Percentiles rank a stretch among this genome's conserved stretches.
Conservation (phyloP, 2,329 filamentous ascomycete genomes). For the Trichoderma simmonsii region DNA sequence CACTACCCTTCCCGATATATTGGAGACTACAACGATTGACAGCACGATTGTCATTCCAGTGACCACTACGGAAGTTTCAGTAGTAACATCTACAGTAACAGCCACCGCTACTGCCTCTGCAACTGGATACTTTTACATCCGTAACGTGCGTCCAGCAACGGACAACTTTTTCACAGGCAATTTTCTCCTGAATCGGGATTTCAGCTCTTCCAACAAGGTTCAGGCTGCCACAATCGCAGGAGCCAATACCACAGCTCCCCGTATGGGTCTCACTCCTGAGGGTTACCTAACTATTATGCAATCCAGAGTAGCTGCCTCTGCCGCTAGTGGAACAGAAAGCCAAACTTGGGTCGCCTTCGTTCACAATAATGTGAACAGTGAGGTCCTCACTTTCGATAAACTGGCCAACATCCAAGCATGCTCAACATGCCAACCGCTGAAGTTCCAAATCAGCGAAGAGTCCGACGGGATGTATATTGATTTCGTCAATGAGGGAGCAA, state of each 20-base stretch:
- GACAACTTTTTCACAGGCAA: constrained; percentile 1
- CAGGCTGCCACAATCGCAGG: not conserved
- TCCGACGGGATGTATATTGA: not conserved
- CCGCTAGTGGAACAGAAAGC: not conserved
- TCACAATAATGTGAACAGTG: not conserved
- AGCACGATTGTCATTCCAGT: not conserved
- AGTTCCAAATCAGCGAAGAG: not conserved
- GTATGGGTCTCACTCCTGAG: constrained; percentile 1
- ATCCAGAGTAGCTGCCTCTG: not conserved
- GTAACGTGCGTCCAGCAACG: not conserved
- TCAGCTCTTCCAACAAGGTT: not conserved
- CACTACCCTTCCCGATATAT: not conserved
- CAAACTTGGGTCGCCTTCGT: not conserved
- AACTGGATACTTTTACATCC: not conserved
- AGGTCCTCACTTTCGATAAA: not conserved
- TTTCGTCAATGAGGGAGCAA: not conserved
- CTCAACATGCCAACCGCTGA: not conserved
- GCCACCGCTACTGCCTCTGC: not conserved
- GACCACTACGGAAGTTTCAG: not conserved
- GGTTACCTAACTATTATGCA: not conserved
- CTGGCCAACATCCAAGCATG: not conserved
- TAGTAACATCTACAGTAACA: not conserved
- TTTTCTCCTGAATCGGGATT: not conserved
- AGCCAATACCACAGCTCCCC: not conserved
- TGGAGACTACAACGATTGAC: not conserved